Base-by-base conservation (phyloP, 1,284 basidiomycete genomes). In the Apiotrichum montevideense region DNA sequence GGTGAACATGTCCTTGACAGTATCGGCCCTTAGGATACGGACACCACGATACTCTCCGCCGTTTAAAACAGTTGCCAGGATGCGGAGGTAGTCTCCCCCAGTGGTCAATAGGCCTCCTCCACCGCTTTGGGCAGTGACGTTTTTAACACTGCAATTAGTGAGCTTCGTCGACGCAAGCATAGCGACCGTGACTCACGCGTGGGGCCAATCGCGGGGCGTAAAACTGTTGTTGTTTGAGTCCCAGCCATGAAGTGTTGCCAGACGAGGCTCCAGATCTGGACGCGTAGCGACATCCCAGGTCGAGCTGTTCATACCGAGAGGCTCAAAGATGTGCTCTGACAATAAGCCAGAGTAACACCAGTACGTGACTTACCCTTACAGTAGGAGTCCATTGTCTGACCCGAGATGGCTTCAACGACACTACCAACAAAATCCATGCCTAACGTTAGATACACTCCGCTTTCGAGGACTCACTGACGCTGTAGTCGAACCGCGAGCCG, bases 221-320 rank as follows among this genome's bases (percentile, higher is more conserved):
- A 39, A 39, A 13, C 8, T 39, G 37, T 39, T 13, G 37, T 7
- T 39, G 8, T 39, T 39, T 39, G 37, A 39, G 37, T 39, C 37
- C 37, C 37, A 46, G 33, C 29, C 39, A 29, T 63, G 56, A 47
- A 66, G 53, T 3, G 58, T 52, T 11, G 51, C 56, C 1, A 66
- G 50, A 35, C 60, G 51, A 8, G 49, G 44, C 13, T 48, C 15
- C n/a, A 66, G 39, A 37, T 63, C 58, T 4, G 58, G 56, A 10
- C 60, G 53, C n/a, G 37, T 44, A 33, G 45, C 47, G 6, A 60
- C 44, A 37, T 59, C 50, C 33, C 59, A 63, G 14, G 54, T 55
- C 14, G 58, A 49, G 52, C 63, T 60, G 6, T 51, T 56, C 48
- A 66, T 52, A 7, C 58, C 64, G 29, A 66, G 54, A 4, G 64